These are phyloP conservation scores for Nepenthes gracilis DNA, from an alignment of 148 eudicot species.

Conservation along the genomic window DNA sequence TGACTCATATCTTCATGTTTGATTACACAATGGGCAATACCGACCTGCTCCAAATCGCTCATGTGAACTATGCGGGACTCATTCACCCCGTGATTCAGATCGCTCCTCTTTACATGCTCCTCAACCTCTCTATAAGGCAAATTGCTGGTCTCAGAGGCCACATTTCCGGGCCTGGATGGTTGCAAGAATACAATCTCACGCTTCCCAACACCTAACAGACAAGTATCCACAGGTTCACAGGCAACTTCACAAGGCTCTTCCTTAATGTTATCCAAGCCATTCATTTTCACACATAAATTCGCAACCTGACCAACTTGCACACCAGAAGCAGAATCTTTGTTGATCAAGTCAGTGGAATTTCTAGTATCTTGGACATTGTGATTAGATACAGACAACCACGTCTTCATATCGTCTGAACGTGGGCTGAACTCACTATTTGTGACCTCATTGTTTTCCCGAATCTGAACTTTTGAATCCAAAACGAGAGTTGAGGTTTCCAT, in stretches of 20 bases:
- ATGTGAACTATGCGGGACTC: background rate
- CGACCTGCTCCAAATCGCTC: background rate
- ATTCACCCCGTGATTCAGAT: too few species aligned
- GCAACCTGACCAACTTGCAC: background rate
- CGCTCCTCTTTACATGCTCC: too few species aligned
- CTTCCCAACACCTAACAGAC: background rate
- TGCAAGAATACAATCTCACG: too few species aligned
- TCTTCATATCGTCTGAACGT: background rate
- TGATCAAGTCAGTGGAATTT: background rate
- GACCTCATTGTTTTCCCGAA: background rate
- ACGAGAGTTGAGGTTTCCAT: background rate
- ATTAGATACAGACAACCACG: background rate
- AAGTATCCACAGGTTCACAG: background rate
- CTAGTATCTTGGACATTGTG: background rate
- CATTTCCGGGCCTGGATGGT: too few species aligned
- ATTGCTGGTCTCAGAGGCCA: too few species aligned
- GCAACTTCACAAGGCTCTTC: background rate
- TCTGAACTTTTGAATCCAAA: background rate
- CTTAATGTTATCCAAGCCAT: background rate
- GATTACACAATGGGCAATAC: slow-evolving; percentile 8
- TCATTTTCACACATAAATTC: background rate
- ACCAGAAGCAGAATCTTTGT: background rate
- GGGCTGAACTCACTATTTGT: background rate
- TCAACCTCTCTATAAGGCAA: too few species aligned
- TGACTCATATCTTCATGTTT: slow-evolving; percentile 11